Evolutionary conservation across 2,329 filamentous ascomycete species (phyloP), one percentile per base, ranked within the genome.

Genomic region (Torrubiellomyces zombiae): DNA sequence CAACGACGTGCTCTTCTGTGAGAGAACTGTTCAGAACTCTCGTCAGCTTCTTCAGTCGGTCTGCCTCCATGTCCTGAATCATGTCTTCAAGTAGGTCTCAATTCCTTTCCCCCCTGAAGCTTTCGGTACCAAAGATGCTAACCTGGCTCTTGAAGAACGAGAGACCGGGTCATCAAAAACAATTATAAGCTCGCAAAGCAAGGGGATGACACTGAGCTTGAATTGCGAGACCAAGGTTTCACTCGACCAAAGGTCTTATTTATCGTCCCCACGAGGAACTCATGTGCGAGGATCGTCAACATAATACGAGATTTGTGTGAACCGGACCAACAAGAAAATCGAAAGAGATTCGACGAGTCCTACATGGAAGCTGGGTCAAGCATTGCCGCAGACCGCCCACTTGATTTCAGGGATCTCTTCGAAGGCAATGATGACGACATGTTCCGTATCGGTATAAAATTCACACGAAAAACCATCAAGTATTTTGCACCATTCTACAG

Each of bases 391-490:
- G 72, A 79, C 43, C 81, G 82, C 43, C 76, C 89, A 0, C 75
- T 75, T 3, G 89, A 95, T 47, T 95, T 92, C 51, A 63, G 67
- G 14, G 79, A 92, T 28, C 63, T 95, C 0, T 98, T 98, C 43
- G 75, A 75, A 32, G 89, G 89, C 30, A 95, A 94, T 45, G 82
- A 93, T 45, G 89, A 95, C 45, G 89, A 98, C 53, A 89, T 91
- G 67, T 98, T 95, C 55, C 73, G 86, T 3, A 59, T 95, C 2
- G 89, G 86, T n/a, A 53, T 98, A 44, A 98, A 95, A 51, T 91
- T 98, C 47, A 95, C 89, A 0, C 71, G 89, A 32, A 95, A 94
- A 53, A 92, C 83, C 0, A 63, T 95, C 44, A 95, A 94, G 48
- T 89, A 79, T 47, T 98, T 92, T 55, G 68, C 86, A 0, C 78